Evolutionary conservation across 1,139 yeast species (phyloP), one percentile per base, ranked within the genome.

Genomic region (Suhomyces bokatorum): DNA sequence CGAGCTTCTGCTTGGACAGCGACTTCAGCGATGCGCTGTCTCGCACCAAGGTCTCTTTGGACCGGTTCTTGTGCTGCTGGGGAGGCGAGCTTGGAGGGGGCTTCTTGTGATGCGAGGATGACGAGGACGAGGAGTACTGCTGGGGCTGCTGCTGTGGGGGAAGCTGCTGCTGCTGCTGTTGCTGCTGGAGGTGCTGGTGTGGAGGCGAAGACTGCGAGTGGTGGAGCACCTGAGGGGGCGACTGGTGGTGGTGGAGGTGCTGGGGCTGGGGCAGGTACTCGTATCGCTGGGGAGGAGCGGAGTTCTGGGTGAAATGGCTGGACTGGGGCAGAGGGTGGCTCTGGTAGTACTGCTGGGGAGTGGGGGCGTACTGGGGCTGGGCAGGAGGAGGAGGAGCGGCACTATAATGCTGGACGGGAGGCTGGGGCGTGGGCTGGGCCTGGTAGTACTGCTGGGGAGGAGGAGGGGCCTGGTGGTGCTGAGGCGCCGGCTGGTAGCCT

Each of bases 1-100:
- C 83, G 42, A 80, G 57, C 35, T 74, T 63, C 40, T 71, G 74
- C 53, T 70, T 60, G 29, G 59, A 47, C 10, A 60, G 48, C 12
- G 45, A 22, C 38, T 58, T 58, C 22, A 46, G 40, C 20, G 53
- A 54, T 4, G 44, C 40, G 34, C 39, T 40, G 29, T 44, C 46
- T 32, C 43, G 43, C 14, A 30, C 42, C 41, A 40, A 36, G 12
- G 34, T 20, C 11, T 45, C 48, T 34, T 47, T 34, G 31, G 44
- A 35, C 20, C 48, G 17, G 17, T 24, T 32, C 26, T 40, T 39
- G 20, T 31, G 49, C 28, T 32, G 41, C 16, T 34, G 39, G 13
- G 40, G 45, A 15, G 46, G 43, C 11, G 45, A 44, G 12, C 40
- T 16, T 16, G 50, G 52, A 1, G 54, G 56, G 10, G 57, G 55